Percentiles rank a stretch among this genome's conserved stretches.
phyloP scores from a whole-genome alignment of 345 rosid genomes.

The Aquilaria yunnanensis region DNA sequence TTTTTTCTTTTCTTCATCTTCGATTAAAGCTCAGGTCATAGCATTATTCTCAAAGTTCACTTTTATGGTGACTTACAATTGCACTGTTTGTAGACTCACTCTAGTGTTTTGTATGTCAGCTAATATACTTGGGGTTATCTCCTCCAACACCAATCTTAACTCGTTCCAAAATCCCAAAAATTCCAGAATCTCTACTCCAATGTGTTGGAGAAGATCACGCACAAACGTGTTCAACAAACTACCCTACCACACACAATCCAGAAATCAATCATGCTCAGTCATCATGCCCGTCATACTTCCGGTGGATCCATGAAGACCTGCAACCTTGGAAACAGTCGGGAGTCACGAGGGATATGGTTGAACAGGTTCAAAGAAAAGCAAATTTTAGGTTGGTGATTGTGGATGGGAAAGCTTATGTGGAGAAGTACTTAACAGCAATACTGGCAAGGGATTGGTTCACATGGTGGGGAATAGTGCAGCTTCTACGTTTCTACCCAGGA shows the following conservation, averaged over 20 bases:
- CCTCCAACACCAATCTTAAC: too few species aligned
- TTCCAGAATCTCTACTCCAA: not conserved
- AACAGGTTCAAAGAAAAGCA: slow-evolving; percentile 36
- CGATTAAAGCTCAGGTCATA: too few species aligned
- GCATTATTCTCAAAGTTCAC: too few species aligned
- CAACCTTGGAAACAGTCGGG: slow-evolving; percentile 51
- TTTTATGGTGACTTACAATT: too few species aligned
- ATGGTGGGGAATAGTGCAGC: slow-evolving; percentile 64
- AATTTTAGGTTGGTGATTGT: slow-evolving; percentile 51
- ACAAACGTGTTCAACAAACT: slow-evolving; percentile 30
- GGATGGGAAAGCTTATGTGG: slow-evolving; percentile 43
- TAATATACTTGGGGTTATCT: too few species aligned
- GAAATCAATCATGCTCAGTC: slow-evolving; percentile 5
- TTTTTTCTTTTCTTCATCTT: too few species aligned
- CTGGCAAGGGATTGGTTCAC: slow-evolving; percentile 51
- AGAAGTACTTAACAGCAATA: slow-evolving; percentile 42
- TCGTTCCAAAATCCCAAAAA: too few species aligned
- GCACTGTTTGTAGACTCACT: too few species aligned
- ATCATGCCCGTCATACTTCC: slow-evolving; percentile 57
- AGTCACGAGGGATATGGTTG: slow-evolving; percentile 51
- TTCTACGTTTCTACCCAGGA: slow-evolving; percentile 56
- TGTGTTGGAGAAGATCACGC: not conserved
- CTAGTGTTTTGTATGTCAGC: too few species aligned
- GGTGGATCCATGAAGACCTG: slow-evolving; percentile 71
- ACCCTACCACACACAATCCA: slow-evolving; percentile 27